phyloP scores from a whole-genome alignment of 441 rosid genomes.

The Eruca vesicaria region DNA sequence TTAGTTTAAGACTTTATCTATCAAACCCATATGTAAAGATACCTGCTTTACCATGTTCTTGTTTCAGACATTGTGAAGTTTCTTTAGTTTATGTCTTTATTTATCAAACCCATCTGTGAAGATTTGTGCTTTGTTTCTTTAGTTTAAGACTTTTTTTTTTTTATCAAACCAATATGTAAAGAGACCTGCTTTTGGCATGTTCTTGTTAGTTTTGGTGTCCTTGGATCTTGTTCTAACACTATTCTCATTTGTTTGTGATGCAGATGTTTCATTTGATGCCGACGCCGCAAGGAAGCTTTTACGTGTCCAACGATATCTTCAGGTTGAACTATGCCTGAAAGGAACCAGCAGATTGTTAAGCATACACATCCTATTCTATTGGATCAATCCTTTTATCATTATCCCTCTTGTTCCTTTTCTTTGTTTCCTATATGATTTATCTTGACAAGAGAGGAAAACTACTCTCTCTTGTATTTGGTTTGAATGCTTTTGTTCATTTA shows the following conservation, averaged over 20 bases:
- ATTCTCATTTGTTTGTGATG: constrained; percentile 9
- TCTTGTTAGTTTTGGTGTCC: too few species aligned
- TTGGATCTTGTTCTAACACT: constrained; percentile 13
- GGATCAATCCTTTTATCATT: not conserved
- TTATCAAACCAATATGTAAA: too few species aligned
- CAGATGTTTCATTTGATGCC: constrained; percentile 99
- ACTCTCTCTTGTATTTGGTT: not conserved
- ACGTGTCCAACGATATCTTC: constrained; percentile 92
- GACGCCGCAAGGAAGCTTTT: constrained; percentile 89
- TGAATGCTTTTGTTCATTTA: not conserved
- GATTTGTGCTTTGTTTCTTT: not conserved
- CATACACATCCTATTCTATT: not conserved
- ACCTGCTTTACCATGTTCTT: not conserved
- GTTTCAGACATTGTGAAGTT: not conserved
- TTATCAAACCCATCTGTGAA: not conserved
- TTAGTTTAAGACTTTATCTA: not conserved
- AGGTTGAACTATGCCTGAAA: constrained; percentile 95
- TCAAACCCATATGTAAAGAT: not conserved
- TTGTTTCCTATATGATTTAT: not conserved
- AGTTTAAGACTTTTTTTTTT: too few species aligned
- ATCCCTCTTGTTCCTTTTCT: not conserved
- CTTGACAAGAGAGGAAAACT: not conserved
- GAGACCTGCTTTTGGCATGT: too few species aligned
- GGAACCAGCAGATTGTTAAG: not conserved
- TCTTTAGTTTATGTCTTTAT: not conserved